Percentiles rank a stretch among this genome's conserved stretches.
Evolutionary conservation across 306 rosid genomes (phyloP).

Genomic region (Hippophae gyantsensis): DNA sequence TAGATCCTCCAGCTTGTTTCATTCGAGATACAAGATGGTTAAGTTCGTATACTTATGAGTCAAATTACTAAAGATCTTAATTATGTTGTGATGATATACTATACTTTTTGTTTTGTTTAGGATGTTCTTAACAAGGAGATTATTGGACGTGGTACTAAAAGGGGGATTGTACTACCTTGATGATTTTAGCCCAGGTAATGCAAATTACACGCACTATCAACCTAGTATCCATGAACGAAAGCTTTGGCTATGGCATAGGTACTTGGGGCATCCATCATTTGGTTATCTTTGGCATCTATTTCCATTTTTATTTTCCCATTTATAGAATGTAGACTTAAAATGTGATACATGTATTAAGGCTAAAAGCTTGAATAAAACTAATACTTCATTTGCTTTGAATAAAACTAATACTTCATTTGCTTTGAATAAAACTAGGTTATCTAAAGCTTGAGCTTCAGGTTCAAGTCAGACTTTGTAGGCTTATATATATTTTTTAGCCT

Average conservation of each 20-base stretch:
- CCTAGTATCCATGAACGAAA: slow-evolving; percentile 1
- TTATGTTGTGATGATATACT: neutral
- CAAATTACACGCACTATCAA: neutral
- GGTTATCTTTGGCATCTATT: slow-evolving; percentile 2
- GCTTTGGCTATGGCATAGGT: slow-evolving; percentile 6
- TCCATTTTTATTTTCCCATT: neutral
- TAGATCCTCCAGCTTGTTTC: too few species aligned
- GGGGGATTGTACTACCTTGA: neutral
- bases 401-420: neutral
- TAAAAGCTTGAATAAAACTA: slow-evolving; percentile 2
- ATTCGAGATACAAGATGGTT: too few species aligned
- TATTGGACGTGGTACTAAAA: too few species aligned
- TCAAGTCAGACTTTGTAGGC: too few species aligned
- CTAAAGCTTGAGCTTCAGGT: too few species aligned
- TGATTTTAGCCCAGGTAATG: neutral
- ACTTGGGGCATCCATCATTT: slow-evolving; percentile 12
- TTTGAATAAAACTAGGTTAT: neutral
- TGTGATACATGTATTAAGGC: neutral
- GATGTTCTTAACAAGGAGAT: slow-evolving; percentile 1
- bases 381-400: neutral
- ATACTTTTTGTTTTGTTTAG: slow-evolving; percentile 3
- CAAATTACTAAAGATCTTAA: neutral
- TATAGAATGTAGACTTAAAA: neutral
- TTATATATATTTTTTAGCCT: too few species aligned
- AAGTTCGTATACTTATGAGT: neutral